Evolutionary conservation across 1,284 basidiomycete species (phyloP).

Genomic region (Gyrodon tennesseensis): DNA sequence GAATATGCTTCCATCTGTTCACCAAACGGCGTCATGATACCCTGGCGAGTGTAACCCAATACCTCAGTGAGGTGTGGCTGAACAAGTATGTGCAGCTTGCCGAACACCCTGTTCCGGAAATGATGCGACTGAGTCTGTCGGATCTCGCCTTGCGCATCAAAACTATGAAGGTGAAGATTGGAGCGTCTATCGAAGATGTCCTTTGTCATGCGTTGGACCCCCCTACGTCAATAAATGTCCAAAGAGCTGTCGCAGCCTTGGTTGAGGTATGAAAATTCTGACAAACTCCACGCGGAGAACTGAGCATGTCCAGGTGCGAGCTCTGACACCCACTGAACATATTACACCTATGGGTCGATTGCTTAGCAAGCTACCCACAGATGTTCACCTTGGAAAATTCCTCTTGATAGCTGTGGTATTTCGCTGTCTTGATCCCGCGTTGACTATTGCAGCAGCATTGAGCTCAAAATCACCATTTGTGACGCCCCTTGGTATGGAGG

Average conservation of each 20-base stretch:
- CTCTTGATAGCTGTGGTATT: conserved; percentile 85
- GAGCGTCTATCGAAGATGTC: conserved; percentile 87
- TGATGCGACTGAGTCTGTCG: conserved; percentile 92
- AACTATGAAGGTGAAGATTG: conserved; percentile 92
- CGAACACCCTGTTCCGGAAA: conserved; percentile 94
- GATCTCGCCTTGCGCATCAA: conserved; percentile 96
- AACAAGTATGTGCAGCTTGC: conserved; percentile 62
- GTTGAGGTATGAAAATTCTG: conserved; percentile 68
- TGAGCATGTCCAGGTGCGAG: conserved; percentile 62
- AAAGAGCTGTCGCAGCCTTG: conserved; percentile 86
- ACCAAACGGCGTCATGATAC: conserved; percentile 86
- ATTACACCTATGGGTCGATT: conserved; percentile 95
- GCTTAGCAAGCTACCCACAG: conserved; percentile 90
- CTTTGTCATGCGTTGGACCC: conserved; percentile 89
- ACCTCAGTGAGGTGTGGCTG: conserved; percentile 36
- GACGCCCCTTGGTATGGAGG: conserved; percentile 84
- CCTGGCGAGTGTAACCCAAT: conserved; percentile 47
- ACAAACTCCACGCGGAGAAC: background rate
- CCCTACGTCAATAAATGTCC: conserved; percentile 84
- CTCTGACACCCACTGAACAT: conserved; percentile 83
- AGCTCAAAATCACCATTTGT: conserved; percentile 95
- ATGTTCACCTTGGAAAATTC: conserved; percentile 97
- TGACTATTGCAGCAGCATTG: conserved; percentile 93
- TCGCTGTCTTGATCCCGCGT: conserved; percentile 89
- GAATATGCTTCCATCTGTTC: conserved; percentile 96